Base-by-base conservation (phyloP, 2,329 filamentous ascomycete genomes). In the Bipolaris gigantea region DNA sequence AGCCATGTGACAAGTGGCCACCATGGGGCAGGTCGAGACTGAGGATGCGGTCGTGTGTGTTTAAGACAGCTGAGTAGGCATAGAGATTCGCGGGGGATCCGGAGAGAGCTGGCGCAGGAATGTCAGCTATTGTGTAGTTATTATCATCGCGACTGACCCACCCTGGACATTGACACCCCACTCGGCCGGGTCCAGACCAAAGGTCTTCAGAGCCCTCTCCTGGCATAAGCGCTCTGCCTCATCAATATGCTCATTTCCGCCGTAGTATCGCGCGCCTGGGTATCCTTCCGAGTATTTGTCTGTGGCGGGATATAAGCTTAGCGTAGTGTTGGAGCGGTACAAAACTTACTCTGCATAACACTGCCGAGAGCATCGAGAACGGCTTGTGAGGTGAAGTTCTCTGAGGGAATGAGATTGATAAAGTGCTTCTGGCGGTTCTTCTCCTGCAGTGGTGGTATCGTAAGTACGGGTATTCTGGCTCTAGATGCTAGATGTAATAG, bases 161-260 rank as follows among this genome's bases (percentile, higher is more conserved):
- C 89, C 92, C 82, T 99, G 94, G 56, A 99, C 94, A 75, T 99
- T 99, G 80, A 99, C 94, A 75, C 94, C 94, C 94, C 94, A 99
- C 82, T 95, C 92, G 65, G 86, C 85, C 16, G 88, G 74, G 79
- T 95, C 89, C 64, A 96, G 80, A 73, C 90, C 85, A 83, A 97
- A 99, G 55, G 92, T 89, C 79, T 90, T 85, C 61, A 99, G 88
- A 63, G 94, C 94, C 79, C 94, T 89, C 77, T 86, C 84, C 83
- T 99, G 94, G 85, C 94, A 99, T 57, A 94, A 89, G 65, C 89
- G 84, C 85, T 99, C 94, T 71, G 97, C 92, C 78, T 90, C 84
- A 78, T 99, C 94, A 66, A 99, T 99, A 84, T 94, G 91, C 84
- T 99, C 89, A 83, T 99, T 99, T 74, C 94, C 94, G 74, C 94